These are phyloP conservation scores for Trichophaea hybrida DNA, from an alignment of 2,329 filamentous ascomycete genomes.

Conservation along the genomic window DNA sequence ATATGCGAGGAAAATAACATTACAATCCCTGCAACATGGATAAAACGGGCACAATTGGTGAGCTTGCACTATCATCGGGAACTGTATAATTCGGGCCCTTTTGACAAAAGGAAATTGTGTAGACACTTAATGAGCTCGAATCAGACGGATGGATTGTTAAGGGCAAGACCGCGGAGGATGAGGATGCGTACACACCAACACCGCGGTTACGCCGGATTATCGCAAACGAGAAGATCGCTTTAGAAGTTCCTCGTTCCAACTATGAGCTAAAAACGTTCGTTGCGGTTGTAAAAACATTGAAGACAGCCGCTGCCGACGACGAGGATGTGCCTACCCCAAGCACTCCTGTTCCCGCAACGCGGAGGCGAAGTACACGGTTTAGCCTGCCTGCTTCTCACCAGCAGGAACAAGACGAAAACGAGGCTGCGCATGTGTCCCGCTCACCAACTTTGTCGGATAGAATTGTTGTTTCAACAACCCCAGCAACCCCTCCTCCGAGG, in stretches of 20 bases:
- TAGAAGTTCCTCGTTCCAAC: slow-evolving; percentile 15
- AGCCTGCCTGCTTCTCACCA: neutral
- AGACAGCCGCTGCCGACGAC: neutral
- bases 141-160: slow-evolving; percentile 12
- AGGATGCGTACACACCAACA: slow-evolving; percentile 9
- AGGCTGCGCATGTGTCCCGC: neutral
- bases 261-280: slow-evolving; percentile 22
- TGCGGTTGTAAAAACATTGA: slow-evolving; percentile 11
- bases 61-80: neutral
- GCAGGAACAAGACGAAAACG: neutral
- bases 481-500: neutral
- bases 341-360: neutral
- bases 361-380: neutral
- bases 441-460: neutral
- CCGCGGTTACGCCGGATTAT: slow-evolving; percentile 12
- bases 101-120: neutral
- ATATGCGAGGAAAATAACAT: slow-evolving; percentile 4
- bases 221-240: slow-evolving; percentile 16
- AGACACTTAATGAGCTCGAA: slow-evolving; percentile 20
- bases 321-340: slow-evolving; percentile 1
- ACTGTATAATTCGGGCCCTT: neutral
- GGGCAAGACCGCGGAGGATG: neutral
- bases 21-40: slow-evolving; percentile 3
- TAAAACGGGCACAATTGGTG: slow-evolving; percentile 4
- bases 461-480: neutral